These are phyloP conservation scores for Fulvia fulva DNA, from an alignment of 2,329 filamentous ascomycete genomes.

Conservation along the genomic window DNA sequence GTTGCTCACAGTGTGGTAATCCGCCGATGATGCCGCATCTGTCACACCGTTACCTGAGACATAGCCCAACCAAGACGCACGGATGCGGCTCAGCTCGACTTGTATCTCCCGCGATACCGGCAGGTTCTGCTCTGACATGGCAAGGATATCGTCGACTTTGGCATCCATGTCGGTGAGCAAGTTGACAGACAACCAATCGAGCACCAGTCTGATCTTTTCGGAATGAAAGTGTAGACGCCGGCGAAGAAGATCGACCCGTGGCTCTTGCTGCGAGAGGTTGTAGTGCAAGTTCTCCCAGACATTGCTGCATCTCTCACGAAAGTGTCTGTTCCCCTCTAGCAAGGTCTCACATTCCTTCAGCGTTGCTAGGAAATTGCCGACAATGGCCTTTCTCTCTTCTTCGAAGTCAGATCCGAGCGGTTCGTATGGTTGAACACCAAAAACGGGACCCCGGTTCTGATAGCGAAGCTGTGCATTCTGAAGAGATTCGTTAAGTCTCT, in stretches of 20 bases:
- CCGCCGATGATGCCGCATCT: not conserved
- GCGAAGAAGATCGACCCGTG: conserved; percentile 18
- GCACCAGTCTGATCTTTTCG: conserved; percentile 21
- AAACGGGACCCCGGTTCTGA: conserved; percentile 3
- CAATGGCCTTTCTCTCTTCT: conserved; percentile 14
- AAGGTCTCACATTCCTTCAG: conserved; percentile 22
- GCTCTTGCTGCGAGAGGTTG: conserved; percentile 17
- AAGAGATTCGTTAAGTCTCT: conserved; percentile 15
- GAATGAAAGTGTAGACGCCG: conserved; percentile 21
- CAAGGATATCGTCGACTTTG: conserved; percentile 20
- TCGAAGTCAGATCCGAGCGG: conserved; percentile 19
- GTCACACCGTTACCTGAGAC: conserved; percentile 8
- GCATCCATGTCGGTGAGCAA: conserved; percentile 19
- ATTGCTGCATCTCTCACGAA: conserved; percentile 13
- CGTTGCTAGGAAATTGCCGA: conserved; percentile 22
- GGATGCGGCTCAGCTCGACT: conserved; percentile 12
- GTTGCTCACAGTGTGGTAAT: conserved; percentile 9
- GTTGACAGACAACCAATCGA: conserved; percentile 17
- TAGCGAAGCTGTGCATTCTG: conserved; percentile 15
- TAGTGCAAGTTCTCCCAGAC: conserved; percentile 19
- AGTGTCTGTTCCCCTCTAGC: conserved; percentile 19
- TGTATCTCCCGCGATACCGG: conserved; percentile 9
- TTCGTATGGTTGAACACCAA: conserved; percentile 9
- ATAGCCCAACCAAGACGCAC: conserved; percentile 11
- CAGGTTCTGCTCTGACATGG: conserved; percentile 15